Conservation (phyloP, 768 basidiomycete species). For the Clitopilus passeckerianus region DNA sequence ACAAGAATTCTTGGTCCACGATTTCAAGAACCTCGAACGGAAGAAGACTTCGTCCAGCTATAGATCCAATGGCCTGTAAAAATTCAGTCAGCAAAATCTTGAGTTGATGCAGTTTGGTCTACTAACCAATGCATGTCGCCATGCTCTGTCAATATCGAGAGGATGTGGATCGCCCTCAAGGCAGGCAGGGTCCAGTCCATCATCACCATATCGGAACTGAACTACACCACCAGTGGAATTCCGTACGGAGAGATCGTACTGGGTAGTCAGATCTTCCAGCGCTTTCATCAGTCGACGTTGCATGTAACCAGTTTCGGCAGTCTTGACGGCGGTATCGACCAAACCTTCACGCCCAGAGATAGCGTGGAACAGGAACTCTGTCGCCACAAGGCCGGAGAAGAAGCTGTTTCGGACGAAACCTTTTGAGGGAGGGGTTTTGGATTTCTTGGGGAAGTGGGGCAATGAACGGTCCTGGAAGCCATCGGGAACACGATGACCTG, state of each 20-base stretch:
- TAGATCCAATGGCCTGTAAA: conserved; percentile 56
- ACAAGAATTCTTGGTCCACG: conserved; percentile 56
- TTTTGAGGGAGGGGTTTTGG: conserved; percentile 92
- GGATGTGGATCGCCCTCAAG: conserved; percentile 95
- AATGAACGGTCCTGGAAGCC: conserved; percentile 98
- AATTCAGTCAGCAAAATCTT: conserved; percentile 2
- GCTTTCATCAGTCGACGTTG: conserved; percentile 99
- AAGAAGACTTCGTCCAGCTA: conserved; percentile 60
- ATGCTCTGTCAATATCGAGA: conserved; percentile 82
- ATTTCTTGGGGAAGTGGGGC: conserved; percentile 98
- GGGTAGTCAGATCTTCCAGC: conserved; percentile 91
- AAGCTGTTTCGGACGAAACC: conserved; percentile 99
- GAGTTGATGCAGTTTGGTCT: conserved; percentile 13
- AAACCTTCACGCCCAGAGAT: conserved; percentile 98
- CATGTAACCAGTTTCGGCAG: conserved; percentile 99
- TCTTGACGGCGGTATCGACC: conserved; percentile 99
- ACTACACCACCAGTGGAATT: conserved; percentile 94
- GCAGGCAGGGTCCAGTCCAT: conserved; percentile 94
- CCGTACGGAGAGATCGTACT: conserved; percentile 93
- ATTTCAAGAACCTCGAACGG: conserved; percentile 85
- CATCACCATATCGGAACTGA: conserved; percentile 96
- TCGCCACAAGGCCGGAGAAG: conserved; percentile 85
- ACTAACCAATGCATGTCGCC: conserved; percentile 74
- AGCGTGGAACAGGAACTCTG: conserved; percentile 98
- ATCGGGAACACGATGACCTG: conserved; percentile 96